A percentile compares a stretch with the other conserved stretches of the same genome.
Conservation (phyloP, 2,329 filamentous ascomycete species). For the Tolypocladium sp. region DNA sequence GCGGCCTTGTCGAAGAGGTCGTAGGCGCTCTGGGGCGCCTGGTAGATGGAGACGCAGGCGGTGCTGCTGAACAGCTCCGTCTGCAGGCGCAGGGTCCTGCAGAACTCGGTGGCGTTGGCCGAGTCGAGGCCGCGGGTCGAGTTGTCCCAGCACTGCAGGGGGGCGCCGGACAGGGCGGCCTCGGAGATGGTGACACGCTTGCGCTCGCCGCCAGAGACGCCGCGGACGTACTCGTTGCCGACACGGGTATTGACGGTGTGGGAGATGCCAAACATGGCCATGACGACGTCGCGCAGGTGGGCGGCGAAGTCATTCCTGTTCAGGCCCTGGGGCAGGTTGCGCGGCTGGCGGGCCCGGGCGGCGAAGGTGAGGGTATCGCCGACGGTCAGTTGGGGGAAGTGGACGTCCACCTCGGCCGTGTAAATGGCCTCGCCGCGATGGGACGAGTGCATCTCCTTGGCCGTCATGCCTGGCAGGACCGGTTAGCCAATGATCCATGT, state of each 20-base stretch:
- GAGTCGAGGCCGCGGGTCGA: constrained; percentile 65
- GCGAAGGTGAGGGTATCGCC: constrained; percentile 75
- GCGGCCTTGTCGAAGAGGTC: constrained; percentile 53
- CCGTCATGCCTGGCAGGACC: constrained; percentile 41
- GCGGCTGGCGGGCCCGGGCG: constrained; percentile 58
- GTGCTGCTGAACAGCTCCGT: constrained; percentile 59
- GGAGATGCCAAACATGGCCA: constrained; percentile 67
- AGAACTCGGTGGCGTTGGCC: constrained; percentile 68
- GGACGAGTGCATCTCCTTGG: constrained; percentile 65
- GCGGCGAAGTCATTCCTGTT: constrained; percentile 44
- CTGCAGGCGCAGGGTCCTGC: constrained; percentile 58
- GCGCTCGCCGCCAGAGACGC: constrained; percentile 66
- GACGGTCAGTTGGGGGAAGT: constrained; percentile 69
- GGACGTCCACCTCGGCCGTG: constrained; percentile 74
- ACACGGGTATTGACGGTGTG: constrained; percentile 66
- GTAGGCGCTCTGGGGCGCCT: constrained; percentile 56
- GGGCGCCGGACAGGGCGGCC: constrained; percentile 48
- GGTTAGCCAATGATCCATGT: constrained; percentile 3
- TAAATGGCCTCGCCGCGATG: constrained; percentile 84
- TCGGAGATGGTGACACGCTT: constrained; percentile 58
- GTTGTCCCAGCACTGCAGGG: constrained; percentile 63
- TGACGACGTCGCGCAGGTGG: constrained; percentile 61
- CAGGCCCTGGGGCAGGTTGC: constrained; percentile 49
- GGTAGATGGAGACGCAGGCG: constrained; percentile 65
- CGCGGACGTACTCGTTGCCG: constrained; percentile 66